phyloP scores from a whole-genome alignment of 441 rosid species.

The Capsella rubella region DNA sequence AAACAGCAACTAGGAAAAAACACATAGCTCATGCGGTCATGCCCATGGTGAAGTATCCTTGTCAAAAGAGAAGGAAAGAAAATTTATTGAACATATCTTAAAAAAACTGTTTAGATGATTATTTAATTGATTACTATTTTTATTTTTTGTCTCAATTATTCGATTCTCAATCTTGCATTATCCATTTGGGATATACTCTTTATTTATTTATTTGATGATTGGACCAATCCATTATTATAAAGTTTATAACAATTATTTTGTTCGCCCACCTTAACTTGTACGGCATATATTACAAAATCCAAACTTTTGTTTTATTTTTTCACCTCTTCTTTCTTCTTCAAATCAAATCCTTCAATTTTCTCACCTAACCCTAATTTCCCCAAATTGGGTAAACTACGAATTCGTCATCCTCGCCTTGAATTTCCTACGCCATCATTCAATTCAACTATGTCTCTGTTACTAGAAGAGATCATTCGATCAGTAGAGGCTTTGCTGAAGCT shows the following conservation, averaged over 20 bases:
- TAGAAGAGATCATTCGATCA: constrained; percentile 77
- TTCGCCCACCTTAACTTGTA: constrained; percentile 38
- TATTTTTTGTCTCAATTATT: background rate
- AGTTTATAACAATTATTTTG: background rate
- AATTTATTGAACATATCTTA: too few relatives aligned
- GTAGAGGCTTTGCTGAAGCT: constrained; percentile 74
- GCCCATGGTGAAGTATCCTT: background rate
- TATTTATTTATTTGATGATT: background rate
- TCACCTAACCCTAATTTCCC: constrained; percentile 29
- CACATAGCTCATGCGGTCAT: too few relatives aligned
- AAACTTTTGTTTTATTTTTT: background rate
- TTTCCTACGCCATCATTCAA: constrained; percentile 9
- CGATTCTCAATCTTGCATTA: constrained; percentile 15
- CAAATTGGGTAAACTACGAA: constrained; percentile 20
- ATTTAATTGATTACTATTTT: too few relatives aligned
- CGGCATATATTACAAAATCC: constrained; percentile 35
- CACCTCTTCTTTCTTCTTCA: background rate
- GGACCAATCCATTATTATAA: background rate
- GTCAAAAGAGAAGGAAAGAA: background rate
- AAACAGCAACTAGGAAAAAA: background rate
- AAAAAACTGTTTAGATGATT: too few relatives aligned
- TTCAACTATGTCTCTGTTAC: constrained; percentile 59
- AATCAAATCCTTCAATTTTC: constrained; percentile 4
- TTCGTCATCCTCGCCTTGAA: constrained; percentile 15
- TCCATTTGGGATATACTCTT: constrained; percentile 7